Evolutionary conservation across 768 basidiomycete species (phyloP), one percentile per base, ranked within the genome.

Genomic region (Candolleomyces eurysporus): DNA sequence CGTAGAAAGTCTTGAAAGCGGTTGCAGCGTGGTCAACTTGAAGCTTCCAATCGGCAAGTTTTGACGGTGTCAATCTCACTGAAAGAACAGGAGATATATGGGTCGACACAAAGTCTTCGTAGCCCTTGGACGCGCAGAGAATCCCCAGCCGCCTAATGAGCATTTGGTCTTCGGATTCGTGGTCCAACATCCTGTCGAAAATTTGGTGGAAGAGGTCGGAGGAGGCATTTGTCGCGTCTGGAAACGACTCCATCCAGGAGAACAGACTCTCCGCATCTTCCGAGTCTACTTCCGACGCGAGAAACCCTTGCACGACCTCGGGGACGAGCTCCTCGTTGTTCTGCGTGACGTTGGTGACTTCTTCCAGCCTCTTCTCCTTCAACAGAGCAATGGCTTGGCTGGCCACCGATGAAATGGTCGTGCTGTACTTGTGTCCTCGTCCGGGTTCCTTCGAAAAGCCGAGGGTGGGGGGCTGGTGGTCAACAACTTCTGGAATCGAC

Each of bases 51-150:
- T 48, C 14, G 13, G 53, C 60, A 50, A 30, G 26, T 13, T 61
- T 54, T 8, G 48, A 36, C 26, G 21, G 1, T 2, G 45, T 36
- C 31, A 19, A 22, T 13, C n/a, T 16, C 21, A 19, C 16, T 31
- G 26, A 40, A 6, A 57, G 22, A 22, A 49, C 21, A 2, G 60
- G 60, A 5, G 46, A n/a, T n/a, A 61, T 48, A 30, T 57, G 19
- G 13, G 30, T 26, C 30, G 45, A 9, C 16, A 61, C 60, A 48
- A 61, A 61, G 54, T 61, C 54, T 6, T 46, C n/a, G n/a, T 61
- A 61, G 13, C 60, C 60, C 46, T 61, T 61, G 3, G 53, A 56
- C 16, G 60, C 60, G 36, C 60, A 61, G 17, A 61, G 54, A 17
- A 57, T 21, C 13, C 60, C 60, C 14, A 61, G 32, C 6, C 54